Conservation (phyloP, 352 stramenopile genomes). For the Globisporangium yorkense region DNA sequence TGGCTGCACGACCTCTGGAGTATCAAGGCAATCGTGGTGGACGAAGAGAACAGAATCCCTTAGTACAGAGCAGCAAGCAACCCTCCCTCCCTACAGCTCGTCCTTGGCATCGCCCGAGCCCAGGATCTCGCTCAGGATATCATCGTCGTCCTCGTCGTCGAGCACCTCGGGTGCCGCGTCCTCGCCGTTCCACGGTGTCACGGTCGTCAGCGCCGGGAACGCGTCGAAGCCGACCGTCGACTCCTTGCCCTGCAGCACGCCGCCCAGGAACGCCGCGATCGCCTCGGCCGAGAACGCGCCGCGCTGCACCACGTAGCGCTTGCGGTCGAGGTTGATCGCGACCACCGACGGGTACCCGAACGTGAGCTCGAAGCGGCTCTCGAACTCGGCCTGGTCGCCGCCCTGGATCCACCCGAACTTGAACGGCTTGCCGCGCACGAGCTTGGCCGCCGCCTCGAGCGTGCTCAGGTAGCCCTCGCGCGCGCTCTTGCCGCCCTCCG, state of each 20-base stretch:
- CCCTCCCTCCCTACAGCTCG: slow-evolving; percentile 45
- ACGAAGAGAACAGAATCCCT: neutral
- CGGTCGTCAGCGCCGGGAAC: slow-evolving; percentile 55
- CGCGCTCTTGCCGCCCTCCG: slow-evolving; percentile 77
- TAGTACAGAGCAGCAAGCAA: too few relatives aligned
- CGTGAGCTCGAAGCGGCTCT: slow-evolving; percentile 83
- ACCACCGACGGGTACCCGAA: slow-evolving; percentile 90
- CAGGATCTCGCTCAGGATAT: slow-evolving; percentile 86
- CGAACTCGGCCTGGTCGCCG: slow-evolving; percentile 78
- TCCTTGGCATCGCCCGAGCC: slow-evolving; percentile 53
- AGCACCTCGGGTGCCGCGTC: slow-evolving; percentile 60
- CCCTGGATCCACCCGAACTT: slow-evolving; percentile 90
- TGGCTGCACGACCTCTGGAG: slow-evolving; percentile 56
- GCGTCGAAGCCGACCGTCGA: slow-evolving; percentile 54
- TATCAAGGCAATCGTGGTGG: slow-evolving; percentile 1
- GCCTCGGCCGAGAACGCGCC: slow-evolving; percentile 59
- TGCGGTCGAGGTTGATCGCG: slow-evolving; percentile 83
- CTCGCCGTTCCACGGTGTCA: slow-evolving; percentile 77
- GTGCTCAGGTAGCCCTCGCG: slow-evolving; percentile 83
- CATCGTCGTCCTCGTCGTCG: slow-evolving; percentile 79
- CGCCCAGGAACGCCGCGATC: slow-evolving; percentile 71
- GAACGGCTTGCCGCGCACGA: slow-evolving; percentile 87
- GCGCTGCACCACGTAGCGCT: slow-evolving; percentile 79
- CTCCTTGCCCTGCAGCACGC: slow-evolving; percentile 64
- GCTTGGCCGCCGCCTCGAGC: slow-evolving; percentile 76